These are phyloP conservation scores for Diplocarpon rosae DNA, from an alignment of 2,329 filamentous ascomycete species.

Conservation along the genomic window DNA sequence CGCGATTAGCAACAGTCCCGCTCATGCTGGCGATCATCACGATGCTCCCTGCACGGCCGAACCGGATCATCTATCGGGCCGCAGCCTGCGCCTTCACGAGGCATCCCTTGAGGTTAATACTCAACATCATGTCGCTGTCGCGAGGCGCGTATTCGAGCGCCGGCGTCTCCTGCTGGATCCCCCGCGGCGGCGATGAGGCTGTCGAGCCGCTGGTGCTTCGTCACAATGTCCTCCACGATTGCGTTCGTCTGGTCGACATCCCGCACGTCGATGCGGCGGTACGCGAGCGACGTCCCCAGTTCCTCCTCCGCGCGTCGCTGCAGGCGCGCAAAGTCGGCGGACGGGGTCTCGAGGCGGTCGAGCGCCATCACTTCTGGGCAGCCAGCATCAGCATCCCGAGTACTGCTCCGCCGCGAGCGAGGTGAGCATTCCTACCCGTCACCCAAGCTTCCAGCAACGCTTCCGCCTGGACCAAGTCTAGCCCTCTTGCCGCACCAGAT, in stretches of 20 bases:
- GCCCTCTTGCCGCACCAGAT: conserved; percentile 59
- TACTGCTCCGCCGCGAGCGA: no score
- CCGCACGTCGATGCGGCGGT: conserved; percentile 71
- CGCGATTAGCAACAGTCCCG: conserved; percentile 54
- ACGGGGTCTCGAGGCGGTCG: conserved; percentile 31
- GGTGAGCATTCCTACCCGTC: no score
- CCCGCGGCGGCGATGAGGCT: conserved; percentile 61
- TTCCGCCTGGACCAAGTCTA: conserved; percentile 65
- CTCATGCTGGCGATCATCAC: conserved; percentile 63
- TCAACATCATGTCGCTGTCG: conserved; percentile 67
- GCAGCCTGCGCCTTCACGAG: conserved; percentile 82
- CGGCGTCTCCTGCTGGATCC: conserved; percentile 72
- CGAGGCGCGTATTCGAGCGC: conserved; percentile 71
- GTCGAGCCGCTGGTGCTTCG: conserved; percentile 61
- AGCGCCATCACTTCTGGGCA: conserved; percentile 23
- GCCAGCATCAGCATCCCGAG: no score
- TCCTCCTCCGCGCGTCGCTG: conserved; percentile 31
- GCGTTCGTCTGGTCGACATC: conserved; percentile 57
- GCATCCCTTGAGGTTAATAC: conserved; percentile 76
- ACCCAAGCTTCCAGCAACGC: conserved; percentile 66
- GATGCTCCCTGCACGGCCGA: conserved; percentile 48
- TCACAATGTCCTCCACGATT: conserved; percentile 57
- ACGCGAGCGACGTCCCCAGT: conserved; percentile 50
- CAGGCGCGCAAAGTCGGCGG: conserved; percentile 48
- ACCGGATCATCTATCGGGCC: conserved; percentile 61